Conservation (phyloP, 495 filamentous ascomycete species). For the Neurospora terricola region DNA sequence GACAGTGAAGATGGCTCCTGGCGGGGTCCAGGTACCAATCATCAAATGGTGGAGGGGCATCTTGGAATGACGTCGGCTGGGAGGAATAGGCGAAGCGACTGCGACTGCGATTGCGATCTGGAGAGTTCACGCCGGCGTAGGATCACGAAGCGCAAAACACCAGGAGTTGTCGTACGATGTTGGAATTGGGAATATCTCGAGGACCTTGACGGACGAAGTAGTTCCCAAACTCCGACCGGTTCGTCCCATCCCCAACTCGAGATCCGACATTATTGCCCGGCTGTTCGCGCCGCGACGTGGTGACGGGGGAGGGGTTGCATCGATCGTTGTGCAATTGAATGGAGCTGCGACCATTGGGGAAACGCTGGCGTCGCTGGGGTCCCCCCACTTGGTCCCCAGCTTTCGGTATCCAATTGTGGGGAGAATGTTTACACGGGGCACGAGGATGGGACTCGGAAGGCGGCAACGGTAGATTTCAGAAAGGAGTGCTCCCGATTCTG, state of each 20-base stretch:
- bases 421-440: background rate
- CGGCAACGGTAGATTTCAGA: background rate
- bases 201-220: background rate
- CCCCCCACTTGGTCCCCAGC: background rate
- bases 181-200: background rate
- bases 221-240: background rate
- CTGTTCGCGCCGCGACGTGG: background rate
- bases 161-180: background rate
- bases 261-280: background rate
- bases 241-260: background rate
- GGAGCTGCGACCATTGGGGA: background rate
- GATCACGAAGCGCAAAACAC: background rate
- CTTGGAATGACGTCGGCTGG: constrained; percentile 15
- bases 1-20: constrained; percentile 77
- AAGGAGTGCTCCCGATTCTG: background rate
- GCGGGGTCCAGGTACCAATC: constrained; percentile 76
- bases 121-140: background rate
- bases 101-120: background rate
- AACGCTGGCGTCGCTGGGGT: background rate
- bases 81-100: background rate
- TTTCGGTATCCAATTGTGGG: background rate
- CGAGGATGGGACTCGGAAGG: background rate
- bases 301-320: background rate
- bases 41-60: constrained; percentile 73
- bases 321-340: background rate